Percentiles rank a stretch among this genome's conserved stretches.
phyloP scores from a whole-genome alignment of 2,329 filamentous ascomycete genomes.

The Cercospora zeae-maydis region DNA sequence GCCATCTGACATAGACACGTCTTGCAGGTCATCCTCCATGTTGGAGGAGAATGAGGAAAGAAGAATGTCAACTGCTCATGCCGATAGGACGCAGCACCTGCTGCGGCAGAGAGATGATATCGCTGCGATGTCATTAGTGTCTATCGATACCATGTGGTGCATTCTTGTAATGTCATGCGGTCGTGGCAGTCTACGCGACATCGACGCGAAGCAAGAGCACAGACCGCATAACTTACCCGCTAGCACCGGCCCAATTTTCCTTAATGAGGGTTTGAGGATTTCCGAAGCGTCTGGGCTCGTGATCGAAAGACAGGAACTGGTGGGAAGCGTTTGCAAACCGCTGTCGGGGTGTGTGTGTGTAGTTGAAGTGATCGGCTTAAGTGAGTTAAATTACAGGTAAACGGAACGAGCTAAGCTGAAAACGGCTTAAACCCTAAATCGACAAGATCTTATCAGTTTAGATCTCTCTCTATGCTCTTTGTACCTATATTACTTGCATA shows the following conservation, averaged over 20 bases:
- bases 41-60: not conserved
- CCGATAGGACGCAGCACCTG: not conserved
- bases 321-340: not conserved
- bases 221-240: not conserved
- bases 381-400: not conserved
- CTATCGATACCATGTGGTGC: not conserved
- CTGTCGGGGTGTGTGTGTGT: not conserved
- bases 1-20: constrained; percentile 31
- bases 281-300: not conserved
- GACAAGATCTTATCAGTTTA: not conserved
- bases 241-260: not conserved
- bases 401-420: not conserved
- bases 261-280: not conserved
- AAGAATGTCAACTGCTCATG: not conserved
- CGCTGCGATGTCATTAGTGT: not conserved
- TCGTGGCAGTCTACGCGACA: not conserved
- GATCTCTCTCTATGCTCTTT: not conserved
- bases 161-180: not conserved
- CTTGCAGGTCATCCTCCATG: constrained; percentile 18
- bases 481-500: not conserved
- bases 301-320: not conserved
- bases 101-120: not conserved
- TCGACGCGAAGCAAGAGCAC: not conserved
- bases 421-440: not conserved
- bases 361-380: not conserved